Conservation (phyloP, 805 yeast genomes). For the Saccharomycopsis guyanensis region DNA sequence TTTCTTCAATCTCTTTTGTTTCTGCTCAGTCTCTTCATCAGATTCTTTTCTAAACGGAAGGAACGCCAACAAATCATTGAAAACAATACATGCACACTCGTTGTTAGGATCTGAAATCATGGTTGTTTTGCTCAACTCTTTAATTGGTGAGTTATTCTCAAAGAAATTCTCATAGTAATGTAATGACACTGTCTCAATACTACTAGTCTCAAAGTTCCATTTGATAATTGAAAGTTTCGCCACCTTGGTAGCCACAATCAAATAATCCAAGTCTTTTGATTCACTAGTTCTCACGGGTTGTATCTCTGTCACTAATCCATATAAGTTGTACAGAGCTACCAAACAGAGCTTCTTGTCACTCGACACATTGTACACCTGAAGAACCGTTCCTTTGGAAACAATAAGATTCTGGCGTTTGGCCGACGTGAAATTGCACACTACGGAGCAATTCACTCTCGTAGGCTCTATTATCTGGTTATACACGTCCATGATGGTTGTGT, state of each 20-base stretch:
- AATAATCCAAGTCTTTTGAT: conserved; percentile 35
- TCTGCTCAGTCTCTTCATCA: conserved; percentile 59
- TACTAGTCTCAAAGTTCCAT: conserved; percentile 52
- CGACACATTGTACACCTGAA: conserved; percentile 38
- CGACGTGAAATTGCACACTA: conserved; percentile 35
- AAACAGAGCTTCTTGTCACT: conserved; percentile 26
- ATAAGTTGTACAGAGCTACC: conserved; percentile 39
- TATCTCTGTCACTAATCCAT: conserved; percentile 39
- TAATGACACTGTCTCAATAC: conserved; percentile 65
- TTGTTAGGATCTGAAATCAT: conserved; percentile 57
- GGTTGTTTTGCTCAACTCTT: conserved; percentile 31
- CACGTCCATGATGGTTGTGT: conserved; percentile 40
- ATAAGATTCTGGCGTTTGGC: conserved; percentile 36
- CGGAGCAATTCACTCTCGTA: conserved; percentile 37
- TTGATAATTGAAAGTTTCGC: conserved; percentile 74
- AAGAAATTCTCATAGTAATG: conserved; percentile 80
- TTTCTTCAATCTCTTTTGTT: conserved; percentile 26
- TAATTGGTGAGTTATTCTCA: conserved; percentile 34
- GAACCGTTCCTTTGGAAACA: conserved; percentile 43
- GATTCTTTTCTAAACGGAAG: conserved; percentile 50
- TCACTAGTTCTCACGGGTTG: conserved; percentile 12
- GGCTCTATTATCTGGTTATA: conserved; percentile 52
- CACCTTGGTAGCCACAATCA: conserved; percentile 57
- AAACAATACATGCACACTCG: conserved; percentile 48
- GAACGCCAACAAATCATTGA: conserved; percentile 62